Conservation (phyloP, 1,139 yeast species). For the Lodderomyces beijingensis region DNA sequence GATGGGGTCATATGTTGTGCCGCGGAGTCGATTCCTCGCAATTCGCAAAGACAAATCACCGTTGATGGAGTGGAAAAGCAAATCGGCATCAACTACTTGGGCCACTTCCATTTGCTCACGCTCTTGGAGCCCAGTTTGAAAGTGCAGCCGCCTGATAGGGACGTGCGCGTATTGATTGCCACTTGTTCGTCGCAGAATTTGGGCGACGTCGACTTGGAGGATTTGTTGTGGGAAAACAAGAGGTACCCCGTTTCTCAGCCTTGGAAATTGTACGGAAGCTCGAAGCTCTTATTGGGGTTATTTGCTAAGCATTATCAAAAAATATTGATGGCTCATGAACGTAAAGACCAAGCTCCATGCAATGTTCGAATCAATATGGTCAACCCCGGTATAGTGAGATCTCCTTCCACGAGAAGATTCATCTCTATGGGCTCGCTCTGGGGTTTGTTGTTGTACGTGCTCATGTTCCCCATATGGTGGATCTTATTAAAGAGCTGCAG, state of each 20-base stretch:
- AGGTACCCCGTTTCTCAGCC: conserved; percentile 62
- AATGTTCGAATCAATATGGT: conserved; percentile 72
- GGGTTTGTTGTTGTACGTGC: conserved; percentile 64
- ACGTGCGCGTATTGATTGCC: conserved; percentile 73
- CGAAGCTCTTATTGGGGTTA: conserved; percentile 71
- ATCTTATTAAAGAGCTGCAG: conserved; percentile 66
- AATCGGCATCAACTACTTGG: conserved; percentile 75
- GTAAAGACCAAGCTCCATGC: conserved; percentile 64
- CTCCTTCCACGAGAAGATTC: conserved; percentile 78
- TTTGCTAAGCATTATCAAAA: conserved; percentile 75
- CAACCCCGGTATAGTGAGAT: conserved; percentile 89
- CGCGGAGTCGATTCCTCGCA: conserved; percentile 68
- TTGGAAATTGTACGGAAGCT: conserved; percentile 74
- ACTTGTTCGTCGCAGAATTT: conserved; percentile 74
- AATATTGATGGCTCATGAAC: conserved; percentile 48
- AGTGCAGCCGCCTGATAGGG: conserved; percentile 92
- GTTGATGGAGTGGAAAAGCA: conserved; percentile 84
- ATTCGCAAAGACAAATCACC: conserved; percentile 56
- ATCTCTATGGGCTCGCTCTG: conserved; percentile 70
- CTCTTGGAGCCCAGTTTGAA: conserved; percentile 75
- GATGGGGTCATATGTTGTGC: conserved; percentile 91
- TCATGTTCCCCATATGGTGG: conserved; percentile 81
- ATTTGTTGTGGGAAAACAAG: conserved; percentile 60
- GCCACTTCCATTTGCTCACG: conserved; percentile 75
- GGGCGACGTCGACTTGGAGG: conserved; percentile 62